Base-by-base conservation (phyloP, 2,329 filamentous ascomycete genomes). In the Fusarium floridanum region DNA sequence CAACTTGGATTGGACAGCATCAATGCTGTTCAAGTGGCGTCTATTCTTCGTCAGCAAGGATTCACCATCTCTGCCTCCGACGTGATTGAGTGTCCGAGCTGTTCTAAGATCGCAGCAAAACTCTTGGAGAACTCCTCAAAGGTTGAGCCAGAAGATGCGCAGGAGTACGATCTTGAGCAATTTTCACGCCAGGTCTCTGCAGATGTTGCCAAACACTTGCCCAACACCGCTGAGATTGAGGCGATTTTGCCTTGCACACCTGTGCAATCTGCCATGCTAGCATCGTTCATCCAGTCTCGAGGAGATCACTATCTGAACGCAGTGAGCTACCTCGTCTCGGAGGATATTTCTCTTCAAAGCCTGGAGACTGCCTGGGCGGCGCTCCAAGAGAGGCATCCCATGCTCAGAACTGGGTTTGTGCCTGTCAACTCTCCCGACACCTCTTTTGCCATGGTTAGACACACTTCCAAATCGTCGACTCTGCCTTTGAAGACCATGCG, bases 1-100 rank as follows among this genome's bases (percentile, higher is more conserved):
- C 91, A 93, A 67, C 89, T 98, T n/a, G 96, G 96, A 0, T 85
- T 98, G 5, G 95, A 98, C 82, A 98, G 95, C 80, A 97, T 98
- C 78, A 95, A 93, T 70, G 94, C 95, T 1, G 88, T 92, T 6
- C 95, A 98, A 78, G 86, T 98, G 11, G 94, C 95, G 1, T 88
- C 90, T 2, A 84, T 87, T 29, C 85, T 98, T 17, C 90, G 92
- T 20, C 88, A 86, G 43, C 78, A 87, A 20, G 91, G 91, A 0
- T 84, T 91, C 43, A 78, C 81, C 1, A 82, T 95, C 0, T 90
- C 91, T 2, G 91, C 93, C 0, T 89, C 91, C 2, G 94, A 97
- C 80, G 91, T 98, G 16, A 88, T 98, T 64, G 91, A 93, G 77
- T 86, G 86, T 66, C 86, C 88, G 1, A 89, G 82, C 57, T 86